phyloP scores from a whole-genome alignment of 495 filamentous ascomycete species.

The Chlorociboria aeruginascens region DNA sequence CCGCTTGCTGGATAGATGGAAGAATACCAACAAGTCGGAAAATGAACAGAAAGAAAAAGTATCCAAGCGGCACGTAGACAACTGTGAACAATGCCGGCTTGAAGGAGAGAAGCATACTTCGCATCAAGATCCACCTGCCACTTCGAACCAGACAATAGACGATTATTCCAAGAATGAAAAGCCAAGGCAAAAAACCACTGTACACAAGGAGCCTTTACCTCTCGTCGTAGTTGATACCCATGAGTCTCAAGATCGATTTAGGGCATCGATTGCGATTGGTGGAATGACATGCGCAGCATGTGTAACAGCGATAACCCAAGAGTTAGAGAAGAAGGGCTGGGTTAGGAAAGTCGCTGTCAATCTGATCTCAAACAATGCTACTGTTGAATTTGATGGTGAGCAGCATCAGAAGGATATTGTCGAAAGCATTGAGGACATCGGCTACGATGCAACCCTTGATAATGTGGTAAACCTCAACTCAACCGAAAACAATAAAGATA shows the following conservation, averaged over 20 bases:
- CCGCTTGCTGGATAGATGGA: background rate
- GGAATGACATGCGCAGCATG: constrained; percentile 82
- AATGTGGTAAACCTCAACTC: constrained; percentile 19
- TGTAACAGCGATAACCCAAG: constrained; percentile 50
- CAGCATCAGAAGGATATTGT: constrained; percentile 39
- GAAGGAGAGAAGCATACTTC: background rate
- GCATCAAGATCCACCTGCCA: background rate
- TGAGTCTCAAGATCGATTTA: background rate
- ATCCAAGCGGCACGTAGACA: background rate
- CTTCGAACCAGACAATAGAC: background rate
- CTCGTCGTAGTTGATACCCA: background rate
- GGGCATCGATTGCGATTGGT: constrained; percentile 30
- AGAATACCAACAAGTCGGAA: background rate
- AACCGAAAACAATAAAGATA: background rate
- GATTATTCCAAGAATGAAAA: background rate
- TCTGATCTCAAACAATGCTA: constrained; percentile 61
- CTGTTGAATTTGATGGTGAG: constrained; percentile 47
- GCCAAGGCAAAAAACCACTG: background rate
- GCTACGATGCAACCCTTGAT: constrained; percentile 59
- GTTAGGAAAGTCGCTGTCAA: constrained; percentile 53
- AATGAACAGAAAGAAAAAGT: background rate
- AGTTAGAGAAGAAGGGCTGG: constrained; percentile 48
- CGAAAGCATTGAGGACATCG: constrained; percentile 63
- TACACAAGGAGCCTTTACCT: too few species aligned
- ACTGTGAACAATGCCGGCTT: background rate